Base-by-base conservation (phyloP, 2,329 filamentous ascomycete genomes). In the Blumeriella jaapii region DNA sequence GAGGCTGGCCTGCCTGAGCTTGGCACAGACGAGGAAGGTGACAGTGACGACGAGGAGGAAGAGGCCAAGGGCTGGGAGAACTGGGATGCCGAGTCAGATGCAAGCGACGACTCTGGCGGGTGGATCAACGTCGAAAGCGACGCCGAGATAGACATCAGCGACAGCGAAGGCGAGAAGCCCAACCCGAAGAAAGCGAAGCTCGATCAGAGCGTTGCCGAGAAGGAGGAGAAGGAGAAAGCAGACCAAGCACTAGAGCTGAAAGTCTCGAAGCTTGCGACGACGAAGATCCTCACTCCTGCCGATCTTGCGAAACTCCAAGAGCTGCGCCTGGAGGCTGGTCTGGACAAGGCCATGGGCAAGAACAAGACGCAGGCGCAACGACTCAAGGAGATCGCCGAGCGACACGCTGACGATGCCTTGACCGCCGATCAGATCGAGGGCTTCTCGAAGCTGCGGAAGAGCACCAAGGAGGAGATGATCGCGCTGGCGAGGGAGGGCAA, bases 231-330 rank as follows among this genome's bases (percentile, higher is more conserved):
- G 29, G 61, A 65, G 25, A 56, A 57, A 9, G 56, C 55, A n/a
- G 59, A 63, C 5, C 56, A 51, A 29, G 42, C 23, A 15, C 34
- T 45, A 28, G 53, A 52, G 30, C 40, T 64, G 37, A 62, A 65
- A 42, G 70, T 76, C 46, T 76, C 79, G 9, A 85, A 77, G 51
- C 74, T 95, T 27, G 87, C 87, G n/a, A 94, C 84, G 0, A 93
- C 84, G 2, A 81, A 83, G 31, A 93, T 98, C 46, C 77, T 98
- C 42, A 98, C 91, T 0, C 91, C 91, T 0, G 91, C 91, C 9
- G 91, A 98, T 59, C 71, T 96, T n/a, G 79, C 83, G 48, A 96
- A 96, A 58, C 78, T 98, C 13, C 77, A 84, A 42, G 89, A 95
- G 60, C 76, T 98, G 15, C 82, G 84, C 29, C 67, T 82, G 31